phyloP scores from a whole-genome alignment of 768 basidiomycete species.

The Boletus sp. region DNA sequence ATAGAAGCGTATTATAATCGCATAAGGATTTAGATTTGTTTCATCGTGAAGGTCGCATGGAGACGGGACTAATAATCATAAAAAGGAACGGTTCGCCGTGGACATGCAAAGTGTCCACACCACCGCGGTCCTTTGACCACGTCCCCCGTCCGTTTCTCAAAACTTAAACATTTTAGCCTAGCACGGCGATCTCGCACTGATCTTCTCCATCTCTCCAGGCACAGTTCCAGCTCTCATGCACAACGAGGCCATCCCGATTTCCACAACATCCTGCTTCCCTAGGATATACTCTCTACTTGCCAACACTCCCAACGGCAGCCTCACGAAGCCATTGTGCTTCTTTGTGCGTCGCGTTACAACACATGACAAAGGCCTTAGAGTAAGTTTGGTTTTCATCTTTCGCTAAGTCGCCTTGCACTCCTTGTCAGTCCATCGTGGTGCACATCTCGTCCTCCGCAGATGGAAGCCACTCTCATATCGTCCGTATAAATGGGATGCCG shows the following conservation, averaged over 20 bases:
- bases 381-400: slow-evolving; percentile 24
- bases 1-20: slow-evolving; percentile 30
- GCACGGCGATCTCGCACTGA: slow-evolving; percentile 30
- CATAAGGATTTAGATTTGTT: slow-evolving; percentile 16
- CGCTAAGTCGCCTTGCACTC: slow-evolving; percentile 24
- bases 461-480: slow-evolving; percentile 20
- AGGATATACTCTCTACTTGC: slow-evolving; percentile 13
- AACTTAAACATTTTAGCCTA: slow-evolving; percentile 23
- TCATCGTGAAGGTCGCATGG: slow-evolving; percentile 19
- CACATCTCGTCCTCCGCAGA: slow-evolving; percentile 16
- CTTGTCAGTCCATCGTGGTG: slow-evolving; percentile 12
- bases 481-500: slow-evolving; percentile 26
- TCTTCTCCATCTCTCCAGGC: slow-evolving; percentile 16
- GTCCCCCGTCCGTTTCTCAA: slow-evolving; percentile 3
- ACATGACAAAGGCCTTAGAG: slow-evolving; percentile 27
- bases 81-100: slow-evolving; percentile 11
- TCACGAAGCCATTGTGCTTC: slow-evolving; percentile 24
- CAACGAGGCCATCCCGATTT: slow-evolving; percentile 15
- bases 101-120: slow-evolving; percentile 7
- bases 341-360: slow-evolving; percentile 23
- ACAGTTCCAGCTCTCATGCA: slow-evolving; percentile 12
- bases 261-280: slow-evolving; percentile 13
- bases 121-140: slow-evolving; percentile 16
- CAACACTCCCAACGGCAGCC: slow-evolving; percentile 2
- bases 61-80: slow-evolving; percentile 1